Conservation (phyloP, 768 basidiomycete species). For the Leccinum variicolor region DNA sequence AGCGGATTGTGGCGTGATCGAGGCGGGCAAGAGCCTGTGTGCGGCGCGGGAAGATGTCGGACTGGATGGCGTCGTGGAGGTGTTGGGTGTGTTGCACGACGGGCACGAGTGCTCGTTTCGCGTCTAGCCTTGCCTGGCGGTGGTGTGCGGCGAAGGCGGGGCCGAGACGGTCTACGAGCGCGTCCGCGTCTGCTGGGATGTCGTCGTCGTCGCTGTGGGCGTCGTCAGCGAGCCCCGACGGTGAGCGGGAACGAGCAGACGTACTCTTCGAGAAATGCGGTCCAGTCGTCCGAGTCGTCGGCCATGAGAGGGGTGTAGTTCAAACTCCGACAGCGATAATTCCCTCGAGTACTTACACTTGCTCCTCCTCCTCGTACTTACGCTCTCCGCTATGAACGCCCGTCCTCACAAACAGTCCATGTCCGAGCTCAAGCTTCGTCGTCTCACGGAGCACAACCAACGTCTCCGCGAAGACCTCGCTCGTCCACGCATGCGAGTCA, state of each 20-base stretch:
- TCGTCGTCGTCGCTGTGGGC: constrained; percentile 32
- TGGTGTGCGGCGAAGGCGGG: constrained; percentile 34
- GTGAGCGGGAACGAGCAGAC: neutral
- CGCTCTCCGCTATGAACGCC: constrained; percentile 51
- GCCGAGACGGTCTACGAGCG: constrained; percentile 48
- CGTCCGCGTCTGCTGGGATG: constrained; percentile 39
- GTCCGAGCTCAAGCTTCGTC: constrained; percentile 94
- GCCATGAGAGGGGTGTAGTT: constrained; percentile 15
- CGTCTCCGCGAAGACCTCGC: constrained; percentile 85
- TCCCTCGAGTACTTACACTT: neutral
- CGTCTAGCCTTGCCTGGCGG: constrained; percentile 25
- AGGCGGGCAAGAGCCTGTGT: constrained; percentile 46
- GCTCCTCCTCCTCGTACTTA: neutral
- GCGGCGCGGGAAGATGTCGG: constrained; percentile 31
- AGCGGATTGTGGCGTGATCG: constrained; percentile 51
- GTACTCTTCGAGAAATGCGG: constrained; percentile 30
- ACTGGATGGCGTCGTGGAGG: constrained; percentile 34
- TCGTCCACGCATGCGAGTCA: constrained; percentile 85
- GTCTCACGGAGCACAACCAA: constrained; percentile 89
- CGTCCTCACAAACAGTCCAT: constrained; percentile 91
- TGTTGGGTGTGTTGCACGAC: constrained; percentile 33
- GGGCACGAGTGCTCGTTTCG: constrained; percentile 34
- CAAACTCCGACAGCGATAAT: constrained; percentile 17
- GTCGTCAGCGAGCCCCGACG: neutral
- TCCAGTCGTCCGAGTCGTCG: constrained; percentile 27